Base-by-base conservation (phyloP, 2,329 filamentous ascomycete genomes). In the Claviceps citrina region DNA sequence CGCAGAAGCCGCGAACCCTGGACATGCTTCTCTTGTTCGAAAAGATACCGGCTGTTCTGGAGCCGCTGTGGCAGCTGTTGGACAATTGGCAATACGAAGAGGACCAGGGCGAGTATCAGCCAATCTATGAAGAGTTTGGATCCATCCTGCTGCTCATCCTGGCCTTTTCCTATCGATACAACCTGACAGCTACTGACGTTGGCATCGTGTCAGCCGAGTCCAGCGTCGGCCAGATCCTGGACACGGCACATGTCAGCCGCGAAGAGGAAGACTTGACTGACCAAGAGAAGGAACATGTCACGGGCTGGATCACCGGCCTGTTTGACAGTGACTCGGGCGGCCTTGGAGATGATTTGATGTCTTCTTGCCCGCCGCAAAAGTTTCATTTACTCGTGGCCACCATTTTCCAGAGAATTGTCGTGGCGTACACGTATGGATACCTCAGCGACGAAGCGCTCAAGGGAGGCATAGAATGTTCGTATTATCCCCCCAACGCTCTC, bases 61-160 rank as follows among this genome's bases (percentile, higher is more conserved):
- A 76, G 36, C 84, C 84, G 1, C 59, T 91, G 1, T 87, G 81
- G 54, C 74, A 78, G 18, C 64, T 89, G 9, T 65, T 93, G 10
- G 83, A 91, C 49, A 75, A 74, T 45, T 91, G 84, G 84, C 67
- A 71, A 9, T 84, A 87, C 49, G 84, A 89, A 30, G 82, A 86
- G 45, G 83, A 89, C 48, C 82, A 87, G 58, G 78, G 76, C 39
- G 84, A 91, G 53, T 85, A 85, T 49, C 84, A 89, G 54, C 83
- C 83, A 0, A 76, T 86, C 0, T 91, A 91, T 49, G 84, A 91
- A 51, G 84, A 93, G 49, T 91, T 89, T 48, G 82, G 83, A 1
- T 76, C 81, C 0, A 77, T 87, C 13, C 61, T 91, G 7, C 67
- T 91, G 1, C 64, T 91, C 2, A 68, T 86, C 0, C 59, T 87